Evolutionary conservation across 306 rosid species (phyloP).

Genomic region (Gillenia trifoliata): DNA sequence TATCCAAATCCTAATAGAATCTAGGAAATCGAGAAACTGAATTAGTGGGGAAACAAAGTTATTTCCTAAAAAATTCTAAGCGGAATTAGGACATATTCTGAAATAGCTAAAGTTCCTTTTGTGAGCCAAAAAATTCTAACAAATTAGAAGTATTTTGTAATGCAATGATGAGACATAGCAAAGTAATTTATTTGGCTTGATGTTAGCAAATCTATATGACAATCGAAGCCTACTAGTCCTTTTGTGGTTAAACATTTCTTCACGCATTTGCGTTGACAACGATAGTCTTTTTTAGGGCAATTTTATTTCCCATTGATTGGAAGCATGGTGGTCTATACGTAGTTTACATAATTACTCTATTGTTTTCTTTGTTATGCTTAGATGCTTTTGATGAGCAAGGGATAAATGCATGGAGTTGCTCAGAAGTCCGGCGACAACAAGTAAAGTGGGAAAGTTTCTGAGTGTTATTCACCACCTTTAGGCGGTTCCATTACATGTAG

Average conservation of each 20-base stretch:
- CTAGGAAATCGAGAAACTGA: too few relatives aligned
- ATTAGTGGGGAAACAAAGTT: too few relatives aligned
- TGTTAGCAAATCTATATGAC: background rate
- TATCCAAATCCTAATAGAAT: too few relatives aligned
- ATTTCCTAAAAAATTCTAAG: too few relatives aligned
- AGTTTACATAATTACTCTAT: background rate
- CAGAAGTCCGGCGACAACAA: constrained; percentile 69
- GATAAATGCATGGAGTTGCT: constrained; percentile 80
- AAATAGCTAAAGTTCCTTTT: too few relatives aligned
- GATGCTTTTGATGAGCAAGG: constrained; percentile 49
- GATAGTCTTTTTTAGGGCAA: background rate
- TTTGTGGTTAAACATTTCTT: background rate
- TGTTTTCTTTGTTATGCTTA: constrained; percentile 9
- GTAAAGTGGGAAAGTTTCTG: constrained; percentile 53
- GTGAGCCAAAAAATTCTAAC: too few relatives aligned
- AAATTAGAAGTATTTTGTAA: background rate
- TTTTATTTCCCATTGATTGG: background rate
- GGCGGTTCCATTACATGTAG: too few relatives aligned
- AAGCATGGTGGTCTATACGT: background rate
- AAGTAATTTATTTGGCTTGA: background rate
- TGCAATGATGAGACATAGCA: background rate
- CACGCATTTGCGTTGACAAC: background rate
- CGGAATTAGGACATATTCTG: too few relatives aligned
- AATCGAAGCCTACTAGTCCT: background rate
- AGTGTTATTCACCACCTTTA: too few relatives aligned